These are phyloP conservation scores for Trichoderma aggressivum DNA, from an alignment of 2,329 filamentous ascomycete species.

Conservation along the genomic window DNA sequence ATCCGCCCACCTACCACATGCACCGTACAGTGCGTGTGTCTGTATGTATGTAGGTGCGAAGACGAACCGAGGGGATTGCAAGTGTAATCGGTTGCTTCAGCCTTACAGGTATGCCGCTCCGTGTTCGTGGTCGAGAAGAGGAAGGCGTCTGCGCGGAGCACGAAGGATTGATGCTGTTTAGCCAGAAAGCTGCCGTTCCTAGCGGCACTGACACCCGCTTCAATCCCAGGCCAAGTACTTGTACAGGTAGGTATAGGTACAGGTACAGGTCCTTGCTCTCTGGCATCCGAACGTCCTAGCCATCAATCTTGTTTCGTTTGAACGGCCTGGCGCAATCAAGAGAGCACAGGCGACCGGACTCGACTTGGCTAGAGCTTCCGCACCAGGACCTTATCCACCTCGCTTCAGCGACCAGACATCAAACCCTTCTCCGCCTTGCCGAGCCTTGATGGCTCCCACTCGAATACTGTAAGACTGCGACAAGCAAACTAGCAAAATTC, in stretches of 20 bases:
- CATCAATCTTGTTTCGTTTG: background rate
- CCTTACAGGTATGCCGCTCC: background rate
- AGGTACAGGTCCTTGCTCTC: background rate
- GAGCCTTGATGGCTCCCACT: background rate
- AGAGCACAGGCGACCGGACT: background rate
- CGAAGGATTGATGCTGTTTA: slow-evolving; percentile 2
- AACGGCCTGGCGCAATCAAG: background rate
- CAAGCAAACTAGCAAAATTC: background rate
- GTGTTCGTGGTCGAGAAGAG: background rate
- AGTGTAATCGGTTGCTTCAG: background rate
- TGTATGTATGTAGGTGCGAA: background rate
- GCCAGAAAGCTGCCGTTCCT: slow-evolving; percentile 6
- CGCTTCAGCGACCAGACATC: background rate
- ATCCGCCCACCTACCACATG: background rate
- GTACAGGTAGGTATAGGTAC: background rate
- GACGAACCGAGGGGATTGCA: background rate
- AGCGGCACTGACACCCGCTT: background rate
- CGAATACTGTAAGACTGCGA: background rate
- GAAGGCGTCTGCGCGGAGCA: background rate
- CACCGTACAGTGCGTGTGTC: background rate
- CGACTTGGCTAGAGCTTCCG: slow-evolving; percentile 5
- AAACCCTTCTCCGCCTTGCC: background rate
- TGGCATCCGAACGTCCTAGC: background rate
- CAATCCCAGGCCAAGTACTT: background rate
- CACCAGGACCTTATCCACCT: background rate